Base-by-base conservation (phyloP, 129 eudicot species). In the Oenanthe sinensis region DNA sequence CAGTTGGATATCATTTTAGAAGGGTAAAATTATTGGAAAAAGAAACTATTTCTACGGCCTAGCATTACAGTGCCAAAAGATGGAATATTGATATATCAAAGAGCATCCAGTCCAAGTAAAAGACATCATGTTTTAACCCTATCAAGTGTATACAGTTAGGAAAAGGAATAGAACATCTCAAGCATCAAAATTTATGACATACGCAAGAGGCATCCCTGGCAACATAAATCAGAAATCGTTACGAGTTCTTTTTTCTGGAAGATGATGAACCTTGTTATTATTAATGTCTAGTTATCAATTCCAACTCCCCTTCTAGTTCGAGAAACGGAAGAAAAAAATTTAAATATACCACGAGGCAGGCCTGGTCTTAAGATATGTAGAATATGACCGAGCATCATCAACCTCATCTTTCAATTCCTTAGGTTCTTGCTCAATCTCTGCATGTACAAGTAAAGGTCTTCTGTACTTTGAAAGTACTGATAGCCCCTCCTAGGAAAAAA, bases 391-490 rank as follows among this genome's bases (percentile, higher is more conserved):
- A 71, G 91, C 85, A 83, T 88, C 86, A 44, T 75, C 81, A 50
- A 74, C 76, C 52, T 82, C 86, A 33, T 85, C 85, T 46, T 81
- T 30, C 67, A 75, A 52, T 69, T 74, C 86, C 15, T 82, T 87
- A 49, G 52, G 76, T 79, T 92, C 97, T 82, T 84, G 87, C 72
- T 78, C 89, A 45, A 88, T 80, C 84, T 96, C 99, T 12, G 99
- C 97, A 81, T 96, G 99, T 45, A 96, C 99, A 74, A 96, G 97
- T 83, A 96, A 82, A 65, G 99, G 99, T 81, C 97, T 90, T 85
- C 71, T 87, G 83, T 87, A 96, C 79, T 89, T 90, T 42, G 99
- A 95, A 85, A 96, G 84, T 10, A 85, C 85, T 11, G 86, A 82
- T 58, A 96, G 82, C 71, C 95, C 99, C 82, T 85, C 99, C 99